phyloP scores from a whole-genome alignment of 768 basidiomycete species.

The Tricholoma bakamatsutake region DNA sequence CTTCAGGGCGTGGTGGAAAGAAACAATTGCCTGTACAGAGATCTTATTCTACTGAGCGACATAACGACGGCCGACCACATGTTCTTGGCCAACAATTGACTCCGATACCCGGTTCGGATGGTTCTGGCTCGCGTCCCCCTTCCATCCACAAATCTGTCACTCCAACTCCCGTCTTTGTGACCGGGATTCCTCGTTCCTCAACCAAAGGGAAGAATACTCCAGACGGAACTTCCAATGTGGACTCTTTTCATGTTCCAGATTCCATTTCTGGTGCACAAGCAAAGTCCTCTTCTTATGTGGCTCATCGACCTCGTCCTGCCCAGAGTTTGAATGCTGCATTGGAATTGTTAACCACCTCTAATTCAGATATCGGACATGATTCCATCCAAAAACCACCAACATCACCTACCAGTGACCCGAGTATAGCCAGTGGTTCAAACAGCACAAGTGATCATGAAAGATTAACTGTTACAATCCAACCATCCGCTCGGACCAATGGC shows the following conservation, averaged over 20 bases:
- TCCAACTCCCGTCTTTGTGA: slow-evolving; percentile 20
- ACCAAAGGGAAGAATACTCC: slow-evolving; percentile 24
- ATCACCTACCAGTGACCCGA: slow-evolving; percentile 19
- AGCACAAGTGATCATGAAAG: slow-evolving; percentile 14
- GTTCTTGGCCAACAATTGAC: slow-evolving; percentile 41
- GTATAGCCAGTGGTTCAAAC: slow-evolving; percentile 15
- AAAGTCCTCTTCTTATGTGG: slow-evolving; percentile 51
- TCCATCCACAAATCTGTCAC: slow-evolving; percentile 36
- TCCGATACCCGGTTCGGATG: slow-evolving; percentile 67
- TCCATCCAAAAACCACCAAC: slow-evolving; percentile 21
- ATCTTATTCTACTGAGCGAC: slow-evolving; percentile 25
- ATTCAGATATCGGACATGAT: slow-evolving; percentile 34
- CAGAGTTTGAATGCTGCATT: slow-evolving; percentile 71
- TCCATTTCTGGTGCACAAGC: slow-evolving; percentile 41
- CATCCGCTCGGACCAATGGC: slow-evolving; percentile 23
- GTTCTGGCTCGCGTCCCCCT: slow-evolving; percentile 51
- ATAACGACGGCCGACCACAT: slow-evolving; percentile 23
- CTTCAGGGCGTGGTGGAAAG: slow-evolving; percentile 4
- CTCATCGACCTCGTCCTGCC: slow-evolving; percentile 50
- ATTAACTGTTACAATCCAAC: slow-evolving; percentile 18
- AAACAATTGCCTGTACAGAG: slow-evolving; percentile 20
- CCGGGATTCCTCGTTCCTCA: slow-evolving; percentile 21
- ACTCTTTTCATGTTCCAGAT: slow-evolving; percentile 5
- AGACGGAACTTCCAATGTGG: slow-evolving; percentile 23
- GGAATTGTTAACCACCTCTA: slow-evolving; percentile 50